These are phyloP conservation scores for Pezicula neosporulosa DNA, from an alignment of 2,329 filamentous ascomycete species.

Conservation along the genomic window DNA sequence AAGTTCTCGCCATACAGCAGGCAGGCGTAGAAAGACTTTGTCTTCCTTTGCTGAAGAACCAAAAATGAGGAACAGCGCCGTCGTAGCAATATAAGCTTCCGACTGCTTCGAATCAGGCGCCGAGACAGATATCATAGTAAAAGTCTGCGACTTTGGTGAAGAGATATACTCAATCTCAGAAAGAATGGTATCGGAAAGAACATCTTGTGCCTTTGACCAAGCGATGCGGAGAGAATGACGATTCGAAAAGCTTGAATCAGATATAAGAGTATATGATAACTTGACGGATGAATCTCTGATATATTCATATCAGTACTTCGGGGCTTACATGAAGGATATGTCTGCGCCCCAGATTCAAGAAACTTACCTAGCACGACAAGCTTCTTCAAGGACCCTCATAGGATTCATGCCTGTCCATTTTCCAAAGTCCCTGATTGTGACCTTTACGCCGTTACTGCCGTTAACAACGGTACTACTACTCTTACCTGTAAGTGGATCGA, in stretches of 20 bases:
- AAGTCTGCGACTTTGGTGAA: slow-evolving; percentile 50
- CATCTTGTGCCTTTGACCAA: slow-evolving; percentile 74
- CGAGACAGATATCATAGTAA: slow-evolving; percentile 73
- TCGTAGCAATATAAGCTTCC: slow-evolving; percentile 80
- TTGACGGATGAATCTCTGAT: slow-evolving; percentile 66
- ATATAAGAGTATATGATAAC: slow-evolving; percentile 66
- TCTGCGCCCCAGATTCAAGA: background rate
- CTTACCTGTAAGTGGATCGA: slow-evolving; percentile 56
- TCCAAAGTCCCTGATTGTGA: slow-evolving; percentile 78
- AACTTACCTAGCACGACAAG: slow-evolving; percentile 72
- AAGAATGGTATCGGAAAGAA: slow-evolving; percentile 32
- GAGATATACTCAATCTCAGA: slow-evolving; percentile 25
- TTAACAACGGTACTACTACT: slow-evolving; percentile 53
- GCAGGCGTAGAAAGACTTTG: slow-evolving; percentile 76
- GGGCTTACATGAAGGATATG: background rate
- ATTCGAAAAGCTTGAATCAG: slow-evolving; percentile 70
- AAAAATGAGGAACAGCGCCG: slow-evolving; percentile 78
- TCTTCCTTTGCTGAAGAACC: slow-evolving; percentile 78
- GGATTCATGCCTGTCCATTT: slow-evolving; percentile 77
- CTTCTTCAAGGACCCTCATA: slow-evolving; percentile 75
- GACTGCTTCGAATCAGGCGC: slow-evolving; percentile 77
- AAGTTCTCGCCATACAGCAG: slow-evolving; percentile 77
- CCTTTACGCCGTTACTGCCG: slow-evolving; percentile 46
- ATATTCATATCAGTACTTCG: slow-evolving; percentile 5
- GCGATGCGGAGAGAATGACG: slow-evolving; percentile 70